Base-by-base conservation (phyloP, 2,329 filamentous ascomycete genomes). In the Pseudocercospora fuligena region DNA sequence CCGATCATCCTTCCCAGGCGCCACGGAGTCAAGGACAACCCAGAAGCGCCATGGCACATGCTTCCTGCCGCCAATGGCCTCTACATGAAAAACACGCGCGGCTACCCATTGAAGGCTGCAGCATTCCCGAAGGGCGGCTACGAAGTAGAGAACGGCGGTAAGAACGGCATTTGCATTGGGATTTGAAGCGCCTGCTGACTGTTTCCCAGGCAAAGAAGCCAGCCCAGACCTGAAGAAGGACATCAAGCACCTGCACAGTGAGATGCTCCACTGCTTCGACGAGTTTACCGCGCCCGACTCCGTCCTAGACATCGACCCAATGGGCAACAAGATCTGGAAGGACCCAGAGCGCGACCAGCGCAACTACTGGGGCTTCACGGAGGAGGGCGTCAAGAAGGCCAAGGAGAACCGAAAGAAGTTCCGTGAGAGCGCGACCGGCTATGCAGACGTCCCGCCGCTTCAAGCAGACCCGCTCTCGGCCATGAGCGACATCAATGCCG, bases 301-400 rank as follows among this genome's bases (percentile, higher is more conserved):
- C 16, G 72, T 77, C 9, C 64, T 72, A 33, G 76, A 77, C 58
- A 69, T 77, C 27, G 75, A 77, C 62, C 65, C 72, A 8, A 27
- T 77, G 65, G 76, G 76, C n/a, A 76, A 76, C 64, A 70, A 74
- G 49, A 65, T 76, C 60, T 76, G 72, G 72, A 74, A 73, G 60
- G 73, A 76, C 46, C 70, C 72, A 0, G 71, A 71, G 49, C 72
- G 73, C 5, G 69, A 73, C 11, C 75, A 74, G 25, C 68, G 74
- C 27, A 77, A 77, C 51, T 76, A 75, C 64, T 76, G 71, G 70
- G 75, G 75, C 19, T 76, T 74, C 56, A 67, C 66, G 2, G 61
- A 71, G 11, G 73, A 75, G 16, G 70, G 69, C 19, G 66, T 74
- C 25, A 60, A 69, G 31, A 72, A 68, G 61, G 63, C 67, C 43